Evolutionary conservation across 1,139 yeast species (phyloP), one percentile per base, ranked within the genome.

Genomic region (Spathaspora jeffriesii): DNA sequence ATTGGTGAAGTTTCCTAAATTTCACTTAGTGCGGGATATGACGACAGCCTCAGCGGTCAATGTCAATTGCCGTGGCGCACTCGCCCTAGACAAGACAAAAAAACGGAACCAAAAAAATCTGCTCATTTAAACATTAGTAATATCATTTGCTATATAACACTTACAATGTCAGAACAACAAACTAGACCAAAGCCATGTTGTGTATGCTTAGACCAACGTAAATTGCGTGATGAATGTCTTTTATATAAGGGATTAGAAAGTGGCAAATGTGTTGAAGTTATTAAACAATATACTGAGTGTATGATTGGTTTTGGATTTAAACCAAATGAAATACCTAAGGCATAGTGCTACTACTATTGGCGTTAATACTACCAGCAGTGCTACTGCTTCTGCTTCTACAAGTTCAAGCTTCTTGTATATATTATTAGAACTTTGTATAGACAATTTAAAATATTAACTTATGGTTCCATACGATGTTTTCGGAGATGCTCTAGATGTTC

Each of bases 151-250:
- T 11, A 4, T n/a, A 15, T 17, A 18, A 13, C 21, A 37, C 23
- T 23, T 22, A 21, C 20, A 4, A 43, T 43, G 45, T 37, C 45
- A 40, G 52, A 50, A 14, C 58, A 58, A 48, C 54, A 57, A 47
- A 43, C 52, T 21, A 86, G 88, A 64, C 95, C 95, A 55, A 93
- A 92, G 71, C 97, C 99, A 51, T 93, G 99, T 69, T 93, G 99
- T 61, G 98, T 93, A 27, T 93, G 99, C 68, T 80, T 85, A 56
- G 88, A 85, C 32, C 95, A 92, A 63, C 93, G 92, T 73, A 79
- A 86, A 54, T 65, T 70, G 22, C 79, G 99, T 61, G 99, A 93
- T 62, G 91, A 91, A 61, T 93, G 99, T 64, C 72, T 92, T 50
- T 76, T 93, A 51, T 71, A 81, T 59, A 83, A 89, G 59, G 97